Evolutionary conservation across 305 asterid species (phyloP).

Genomic region (Stenogyne calaminthoides): DNA sequence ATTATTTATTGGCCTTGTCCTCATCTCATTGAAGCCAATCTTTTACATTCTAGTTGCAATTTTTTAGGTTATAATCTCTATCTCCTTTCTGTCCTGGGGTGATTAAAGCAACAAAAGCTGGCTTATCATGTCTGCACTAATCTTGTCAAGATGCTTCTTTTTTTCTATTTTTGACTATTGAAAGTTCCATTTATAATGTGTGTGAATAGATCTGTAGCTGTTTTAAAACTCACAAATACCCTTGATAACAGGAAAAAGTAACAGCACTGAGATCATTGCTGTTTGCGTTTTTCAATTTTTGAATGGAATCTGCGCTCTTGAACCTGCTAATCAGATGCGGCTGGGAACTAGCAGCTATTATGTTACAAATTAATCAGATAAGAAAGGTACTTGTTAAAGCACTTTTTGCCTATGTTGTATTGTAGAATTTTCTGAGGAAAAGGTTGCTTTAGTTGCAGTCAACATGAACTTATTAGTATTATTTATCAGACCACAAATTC

Average conservation of each 20-base stretch:
- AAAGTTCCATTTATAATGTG: background rate
- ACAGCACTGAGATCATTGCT: background rate
- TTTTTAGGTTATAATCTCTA: background rate
- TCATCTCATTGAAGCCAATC: background rate
- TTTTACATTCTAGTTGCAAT: background rate
- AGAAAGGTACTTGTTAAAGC: background rate
- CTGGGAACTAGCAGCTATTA: background rate
- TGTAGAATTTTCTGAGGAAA: background rate
- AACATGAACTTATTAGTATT: background rate
- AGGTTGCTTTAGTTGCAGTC: background rate
- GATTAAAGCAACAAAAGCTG: background rate
- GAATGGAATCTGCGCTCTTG: background rate
- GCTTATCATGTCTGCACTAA: background rate
- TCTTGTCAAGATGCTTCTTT: background rate
- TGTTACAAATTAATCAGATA: no score
- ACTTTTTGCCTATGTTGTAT: background rate
- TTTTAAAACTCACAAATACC: background rate
- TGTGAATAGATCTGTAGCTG: background rate
- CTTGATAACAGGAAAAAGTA: constrained; percentile 26
- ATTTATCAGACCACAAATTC: background rate
- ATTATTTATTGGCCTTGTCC: background rate
- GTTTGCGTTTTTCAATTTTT: background rate
- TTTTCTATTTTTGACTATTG: background rate
- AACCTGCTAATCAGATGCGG: background rate
- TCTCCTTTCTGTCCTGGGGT: background rate